These are phyloP conservation scores for Amanita thiersii DNA, from an alignment of 768 basidiomycete genomes.

Conservation along the genomic window DNA sequence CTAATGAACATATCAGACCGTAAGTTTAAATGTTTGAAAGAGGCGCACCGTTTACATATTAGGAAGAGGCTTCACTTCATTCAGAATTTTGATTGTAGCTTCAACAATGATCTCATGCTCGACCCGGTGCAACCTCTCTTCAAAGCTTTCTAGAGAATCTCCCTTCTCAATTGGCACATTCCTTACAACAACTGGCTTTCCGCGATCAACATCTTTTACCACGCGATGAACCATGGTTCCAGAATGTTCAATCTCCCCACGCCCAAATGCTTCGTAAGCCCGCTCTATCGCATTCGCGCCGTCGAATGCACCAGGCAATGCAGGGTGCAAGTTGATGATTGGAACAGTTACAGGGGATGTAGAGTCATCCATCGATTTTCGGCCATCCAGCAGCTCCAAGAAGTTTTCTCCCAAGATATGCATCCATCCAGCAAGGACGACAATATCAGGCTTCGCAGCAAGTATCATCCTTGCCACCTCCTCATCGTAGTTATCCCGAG, in stretches of 20 bases:
- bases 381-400: constrained; percentile 54
- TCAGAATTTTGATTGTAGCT: constrained; percentile 65
- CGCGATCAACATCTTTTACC: constrained; percentile 87
- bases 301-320: constrained; percentile 92
- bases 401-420: constrained; percentile 85
- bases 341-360: constrained; percentile 39
- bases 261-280: constrained; percentile 83
- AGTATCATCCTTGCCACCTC: constrained; percentile 70
- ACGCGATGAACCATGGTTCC: constrained; percentile 95
- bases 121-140: constrained; percentile 66
- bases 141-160: constrained; percentile 66
- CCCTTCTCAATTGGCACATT: constrained; percentile 68
- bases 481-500: constrained; percentile 77
- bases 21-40: background rate
- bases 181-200: constrained; percentile 76
- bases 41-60: background rate
- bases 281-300: constrained; percentile 88
- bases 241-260: constrained; percentile 67
- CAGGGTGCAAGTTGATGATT: constrained; percentile 96
- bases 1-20: background rate
- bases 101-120: constrained; percentile 93
- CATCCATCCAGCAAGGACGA: constrained; percentile 99
- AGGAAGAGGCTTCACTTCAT: constrained; percentile 30
- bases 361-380: constrained; percentile 24
- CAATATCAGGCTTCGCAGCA: constrained; percentile 62